A percentile compares a stretch with the other conserved stretches of the same genome.
phyloP scores from a whole-genome alignment of 176 grass and related monocot genomes.

The Triticum monococcum region DNA sequence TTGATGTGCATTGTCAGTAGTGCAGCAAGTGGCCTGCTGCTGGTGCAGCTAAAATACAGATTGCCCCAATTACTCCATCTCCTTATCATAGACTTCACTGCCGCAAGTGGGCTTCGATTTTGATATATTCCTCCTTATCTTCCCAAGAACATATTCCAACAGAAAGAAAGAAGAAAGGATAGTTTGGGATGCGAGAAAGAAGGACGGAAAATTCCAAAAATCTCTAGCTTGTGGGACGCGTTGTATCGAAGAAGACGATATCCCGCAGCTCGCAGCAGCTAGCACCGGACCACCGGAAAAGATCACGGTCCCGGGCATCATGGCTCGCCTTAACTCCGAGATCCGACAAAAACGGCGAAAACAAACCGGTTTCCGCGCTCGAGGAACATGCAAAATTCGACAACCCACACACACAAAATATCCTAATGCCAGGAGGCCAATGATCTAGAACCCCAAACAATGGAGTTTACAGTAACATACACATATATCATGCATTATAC shows the following conservation, averaged over 20 bases:
- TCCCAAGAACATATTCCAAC: slow-evolving; percentile 28
- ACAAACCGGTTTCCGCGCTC: neutral
- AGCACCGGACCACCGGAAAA: neutral
- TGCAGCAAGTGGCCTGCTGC: slow-evolving; percentile 10
- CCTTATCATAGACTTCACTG: neutral
- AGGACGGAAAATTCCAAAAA: neutral
- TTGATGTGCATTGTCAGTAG: slow-evolving; percentile 1
- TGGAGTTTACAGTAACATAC: neutral
- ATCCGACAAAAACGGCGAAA: neutral
- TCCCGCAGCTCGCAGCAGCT: neutral
- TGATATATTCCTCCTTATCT: neutral
- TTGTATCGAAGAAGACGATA: neutral
- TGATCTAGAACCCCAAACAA: neutral
- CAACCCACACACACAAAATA: neutral
- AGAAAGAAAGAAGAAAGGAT: neutral
- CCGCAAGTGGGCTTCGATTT: slow-evolving; percentile 22
- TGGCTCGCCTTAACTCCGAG: neutral
- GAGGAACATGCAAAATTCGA: neutral
- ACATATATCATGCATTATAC: neutral
- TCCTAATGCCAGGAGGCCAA: neutral
- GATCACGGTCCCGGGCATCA: slow-evolving; percentile 28
- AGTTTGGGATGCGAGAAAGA: neutral
- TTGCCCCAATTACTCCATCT: neutral
- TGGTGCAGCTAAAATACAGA: neutral
- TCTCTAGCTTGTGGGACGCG: neutral